phyloP scores from a whole-genome alignment of 2,329 filamentous ascomycete genomes.

The Cladosporium colombiae region DNA sequence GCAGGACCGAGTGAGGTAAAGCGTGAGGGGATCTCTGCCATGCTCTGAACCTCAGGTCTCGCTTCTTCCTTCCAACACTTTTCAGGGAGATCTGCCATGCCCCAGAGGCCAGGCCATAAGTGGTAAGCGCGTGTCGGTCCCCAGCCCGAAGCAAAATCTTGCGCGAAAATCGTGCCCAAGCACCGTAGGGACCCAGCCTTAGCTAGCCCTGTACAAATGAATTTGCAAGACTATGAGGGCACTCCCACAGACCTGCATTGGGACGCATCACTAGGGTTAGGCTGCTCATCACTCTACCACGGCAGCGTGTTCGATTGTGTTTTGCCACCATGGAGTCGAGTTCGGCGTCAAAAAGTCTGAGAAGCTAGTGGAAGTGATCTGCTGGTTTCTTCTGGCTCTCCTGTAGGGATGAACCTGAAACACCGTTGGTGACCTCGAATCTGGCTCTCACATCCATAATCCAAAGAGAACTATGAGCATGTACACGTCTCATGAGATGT shows the following conservation, averaged over 20 bases:
- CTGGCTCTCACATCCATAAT: background rate
- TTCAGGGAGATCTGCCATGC: background rate
- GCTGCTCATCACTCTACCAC: background rate
- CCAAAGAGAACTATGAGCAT: background rate
- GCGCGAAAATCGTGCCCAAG: background rate
- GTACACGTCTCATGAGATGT: background rate
- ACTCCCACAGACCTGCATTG: background rate
- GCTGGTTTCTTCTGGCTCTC: background rate
- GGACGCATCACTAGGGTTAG: background rate
- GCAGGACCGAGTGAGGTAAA: background rate
- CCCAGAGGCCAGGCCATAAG: background rate
- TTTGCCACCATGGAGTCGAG: background rate
- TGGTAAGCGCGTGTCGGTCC: background rate
- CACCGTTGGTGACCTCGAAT: background rate
- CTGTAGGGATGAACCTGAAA: background rate
- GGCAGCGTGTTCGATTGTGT: background rate
- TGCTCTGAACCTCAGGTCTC: background rate
- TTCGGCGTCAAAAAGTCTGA: background rate
- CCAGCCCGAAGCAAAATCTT: background rate
- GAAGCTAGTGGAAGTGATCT: background rate
- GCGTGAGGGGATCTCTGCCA: background rate
- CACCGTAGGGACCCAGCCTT: background rate
- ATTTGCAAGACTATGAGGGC: background rate
- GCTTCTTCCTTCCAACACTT: background rate
- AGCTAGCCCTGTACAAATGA: background rate